Percentiles rank a stretch among this genome's conserved stretches.
phyloP scores from a whole-genome alignment of 768 basidiomycete species.

The Auriscalpium orientale region DNA sequence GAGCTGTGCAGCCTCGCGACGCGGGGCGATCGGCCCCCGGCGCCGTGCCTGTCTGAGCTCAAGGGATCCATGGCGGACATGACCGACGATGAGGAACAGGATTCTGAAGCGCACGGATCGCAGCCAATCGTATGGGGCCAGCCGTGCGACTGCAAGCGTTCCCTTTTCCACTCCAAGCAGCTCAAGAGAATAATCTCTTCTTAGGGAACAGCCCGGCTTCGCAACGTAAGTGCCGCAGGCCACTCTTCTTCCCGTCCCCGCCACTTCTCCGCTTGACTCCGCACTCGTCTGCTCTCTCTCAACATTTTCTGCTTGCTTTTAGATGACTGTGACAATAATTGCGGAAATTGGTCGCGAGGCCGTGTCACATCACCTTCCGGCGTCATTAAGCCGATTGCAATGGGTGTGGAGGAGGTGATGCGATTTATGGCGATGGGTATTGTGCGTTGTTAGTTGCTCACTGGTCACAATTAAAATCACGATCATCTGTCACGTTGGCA shows the following conservation, averaged over 20 bases:
- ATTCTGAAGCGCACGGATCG: conserved; percentile 76
- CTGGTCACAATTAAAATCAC: conserved; percentile 14
- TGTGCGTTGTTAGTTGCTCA: conserved; percentile 43
- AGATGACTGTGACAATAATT: conserved; percentile 90
- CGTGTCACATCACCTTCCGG: conserved; percentile 72
- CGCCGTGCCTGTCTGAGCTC: conserved; percentile 73
- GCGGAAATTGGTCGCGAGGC: conserved; percentile 86
- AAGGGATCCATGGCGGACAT: conserved; percentile 89
- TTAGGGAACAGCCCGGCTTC: conserved; percentile 87
- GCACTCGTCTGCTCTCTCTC: conserved; percentile 5
- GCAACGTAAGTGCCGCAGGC: conserved; percentile 55
- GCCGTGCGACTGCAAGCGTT: conserved; percentile 71
- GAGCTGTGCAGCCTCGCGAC: conserved; percentile 86
- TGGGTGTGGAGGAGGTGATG: conserved; percentile 89
- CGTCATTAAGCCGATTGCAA: conserved; percentile 64
- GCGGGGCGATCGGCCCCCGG: conserved; percentile 50
- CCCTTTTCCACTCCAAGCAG: conserved; percentile 86
- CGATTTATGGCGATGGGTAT: conserved; percentile 86
- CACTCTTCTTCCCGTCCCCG: conserved; percentile 6
- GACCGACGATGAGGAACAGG: conserved; percentile 78
- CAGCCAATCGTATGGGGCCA: conserved; percentile 47
- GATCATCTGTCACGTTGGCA: conserved; percentile 39
- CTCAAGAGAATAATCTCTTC: conserved; percentile 89
- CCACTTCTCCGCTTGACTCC: conserved; percentile 6
- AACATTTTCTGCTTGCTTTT: conserved; percentile 12